phyloP scores from a whole-genome alignment of 306 rosid genomes.

The Crotalaria pallida region DNA sequence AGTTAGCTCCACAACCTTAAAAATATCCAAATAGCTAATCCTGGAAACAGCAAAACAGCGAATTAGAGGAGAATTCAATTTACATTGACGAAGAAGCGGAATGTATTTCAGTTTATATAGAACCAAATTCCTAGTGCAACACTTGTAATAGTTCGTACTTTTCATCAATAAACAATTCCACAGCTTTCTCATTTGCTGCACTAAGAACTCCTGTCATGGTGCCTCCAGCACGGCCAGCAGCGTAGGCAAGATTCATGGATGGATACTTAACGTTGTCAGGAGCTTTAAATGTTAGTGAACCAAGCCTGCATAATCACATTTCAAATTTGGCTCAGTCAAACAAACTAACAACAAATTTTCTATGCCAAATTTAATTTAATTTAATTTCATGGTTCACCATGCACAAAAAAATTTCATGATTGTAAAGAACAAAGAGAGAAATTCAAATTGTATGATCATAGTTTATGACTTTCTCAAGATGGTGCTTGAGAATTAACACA shows the following conservation, averaged over 20 bases:
- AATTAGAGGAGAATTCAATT: background rate
- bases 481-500: background rate
- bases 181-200: slow-evolving; percentile 99
- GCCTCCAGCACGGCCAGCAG: slow-evolving; percentile 99
- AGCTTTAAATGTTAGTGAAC: slow-evolving; percentile 81
- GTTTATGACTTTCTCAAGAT: background rate
- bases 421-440: background rate
- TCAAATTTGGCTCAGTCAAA: slow-evolving; percentile 11
- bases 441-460: background rate
- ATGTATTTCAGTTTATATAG: no score
- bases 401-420: background rate
- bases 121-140: background rate
- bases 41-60: slow-evolving; percentile 38
- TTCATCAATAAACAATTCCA: slow-evolving; percentile 87
- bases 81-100: no score
- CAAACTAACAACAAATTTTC: background rate
- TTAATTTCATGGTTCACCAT: background rate
- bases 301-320: slow-evolving; percentile 66
- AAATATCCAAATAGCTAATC: slow-evolving; percentile 84
- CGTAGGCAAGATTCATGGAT: slow-evolving; percentile 89
- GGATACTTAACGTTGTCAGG: slow-evolving; percentile 95
- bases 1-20: slow-evolving; percentile 90
- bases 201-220: slow-evolving; percentile 99
- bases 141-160: slow-evolving; percentile 50
- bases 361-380: background rate